These are phyloP conservation scores for Paramyrothecium roridum DNA, from an alignment of 2,329 filamentous ascomycete genomes.

Conservation along the genomic window DNA sequence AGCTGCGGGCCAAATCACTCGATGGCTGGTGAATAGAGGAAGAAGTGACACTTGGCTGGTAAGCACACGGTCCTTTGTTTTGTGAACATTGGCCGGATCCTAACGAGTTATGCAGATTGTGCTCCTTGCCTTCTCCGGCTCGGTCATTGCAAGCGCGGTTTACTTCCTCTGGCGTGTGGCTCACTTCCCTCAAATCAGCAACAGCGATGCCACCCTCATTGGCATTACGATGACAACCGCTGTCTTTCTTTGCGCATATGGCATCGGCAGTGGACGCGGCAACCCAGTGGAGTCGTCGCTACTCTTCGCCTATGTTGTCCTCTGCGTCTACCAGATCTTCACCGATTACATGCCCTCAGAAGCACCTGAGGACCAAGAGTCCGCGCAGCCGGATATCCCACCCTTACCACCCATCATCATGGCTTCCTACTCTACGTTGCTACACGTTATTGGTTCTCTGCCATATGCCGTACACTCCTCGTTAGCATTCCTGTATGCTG, in stretches of 20 bases:
- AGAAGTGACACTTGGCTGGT: constrained; percentile 97
- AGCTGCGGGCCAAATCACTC: constrained; percentile 87
- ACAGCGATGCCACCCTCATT: constrained; percentile 88
- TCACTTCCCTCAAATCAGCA: constrained; percentile 88
- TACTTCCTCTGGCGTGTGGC: constrained; percentile 97
- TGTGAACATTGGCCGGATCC: constrained; percentile 9
- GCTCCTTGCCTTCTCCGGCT: constrained; percentile 82
- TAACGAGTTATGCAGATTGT: constrained; percentile 66
- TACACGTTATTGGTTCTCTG: constrained; percentile 80
- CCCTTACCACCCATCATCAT: constrained; percentile 97
- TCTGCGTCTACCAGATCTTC: constrained; percentile 98
- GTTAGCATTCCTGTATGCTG: constrained; percentile 83
- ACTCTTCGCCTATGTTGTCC: constrained; percentile 94
- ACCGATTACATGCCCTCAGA: constrained; percentile 91
- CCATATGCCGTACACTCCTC: constrained; percentile 80
- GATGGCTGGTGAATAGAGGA: constrained; percentile 91
- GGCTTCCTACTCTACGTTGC: constrained; percentile 91
- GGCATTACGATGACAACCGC: constrained; percentile 90
- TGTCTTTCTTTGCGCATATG: constrained; percentile 89
- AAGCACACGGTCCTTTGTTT: constrained; percentile 31
- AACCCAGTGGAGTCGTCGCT: constrained; percentile 95
- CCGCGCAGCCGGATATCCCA: constrained; percentile 79
- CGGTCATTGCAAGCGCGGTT: constrained; percentile 86
- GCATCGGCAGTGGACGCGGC: constrained; percentile 88
- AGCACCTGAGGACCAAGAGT: constrained; percentile 43